A percentile compares a stretch with the other conserved stretches of the same genome.
Evolutionary conservation across 1,284 basidiomycete genomes (phyloP).

Genomic region (Coniophora puteana): DNA sequence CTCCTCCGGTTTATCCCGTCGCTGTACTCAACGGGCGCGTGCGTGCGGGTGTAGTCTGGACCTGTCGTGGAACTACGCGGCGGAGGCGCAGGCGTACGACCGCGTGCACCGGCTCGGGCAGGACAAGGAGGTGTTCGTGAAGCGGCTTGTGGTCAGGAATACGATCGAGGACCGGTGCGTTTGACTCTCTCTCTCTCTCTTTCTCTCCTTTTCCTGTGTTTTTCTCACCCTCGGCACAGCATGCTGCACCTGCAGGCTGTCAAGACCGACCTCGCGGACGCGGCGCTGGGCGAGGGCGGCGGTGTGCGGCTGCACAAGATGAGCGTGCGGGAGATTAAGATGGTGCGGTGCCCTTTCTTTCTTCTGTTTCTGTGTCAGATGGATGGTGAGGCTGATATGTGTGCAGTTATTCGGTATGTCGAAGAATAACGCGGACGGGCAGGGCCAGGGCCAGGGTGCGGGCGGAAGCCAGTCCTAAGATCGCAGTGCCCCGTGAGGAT

Average conservation of each 20-base stretch:
- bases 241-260: slow-evolving; percentile 65
- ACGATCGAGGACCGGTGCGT: slow-evolving; percentile 70
- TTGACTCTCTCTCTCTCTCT: neutral
- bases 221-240: slow-evolving; percentile 24
- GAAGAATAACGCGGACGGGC: neutral
- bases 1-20: neutral
- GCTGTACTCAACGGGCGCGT: no score
- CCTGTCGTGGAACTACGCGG: slow-evolving; percentile 68
- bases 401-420: slow-evolving; percentile 10
- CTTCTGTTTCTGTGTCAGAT: neutral
- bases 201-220: neutral
- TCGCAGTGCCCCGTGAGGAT: neutral
- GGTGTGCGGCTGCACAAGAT: slow-evolving; percentile 56
- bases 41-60: slow-evolving; percentile 58
- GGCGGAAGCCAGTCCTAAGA: neutral
- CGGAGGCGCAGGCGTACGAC: slow-evolving; percentile 67
- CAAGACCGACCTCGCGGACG: slow-evolving; percentile 60
- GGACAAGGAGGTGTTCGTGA: slow-evolving; percentile 63
- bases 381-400: neutral
- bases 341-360: slow-evolving; percentile 20
- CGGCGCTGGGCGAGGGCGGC: slow-evolving; percentile 62
- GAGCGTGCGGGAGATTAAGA: slow-evolving; percentile 61
- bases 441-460: neutral
- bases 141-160: slow-evolving; percentile 60
- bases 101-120: slow-evolving; percentile 69